These are phyloP conservation scores for Calocera viscosa DNA, from an alignment of 768 basidiomycete genomes.

Conservation along the genomic window DNA sequence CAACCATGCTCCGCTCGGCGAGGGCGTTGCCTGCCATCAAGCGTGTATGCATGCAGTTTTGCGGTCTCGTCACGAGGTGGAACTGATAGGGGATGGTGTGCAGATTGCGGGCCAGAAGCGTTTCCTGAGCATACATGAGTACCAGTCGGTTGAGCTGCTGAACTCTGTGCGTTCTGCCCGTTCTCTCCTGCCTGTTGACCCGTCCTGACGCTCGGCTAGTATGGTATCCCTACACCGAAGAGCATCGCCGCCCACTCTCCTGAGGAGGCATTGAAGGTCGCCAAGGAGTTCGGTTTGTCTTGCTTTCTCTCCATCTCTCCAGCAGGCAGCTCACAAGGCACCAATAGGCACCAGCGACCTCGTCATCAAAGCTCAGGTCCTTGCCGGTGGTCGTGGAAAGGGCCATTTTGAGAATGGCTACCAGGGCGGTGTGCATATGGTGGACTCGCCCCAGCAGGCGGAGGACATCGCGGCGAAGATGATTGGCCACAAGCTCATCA, in stretches of 20 bases:
- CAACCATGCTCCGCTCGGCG: not conserved
- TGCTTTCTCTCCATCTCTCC: slow-evolving; percentile 9
- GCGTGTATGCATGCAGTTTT: not conserved
- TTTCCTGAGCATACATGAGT: slow-evolving; percentile 92
- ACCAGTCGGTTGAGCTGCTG: slow-evolving; percentile 88
- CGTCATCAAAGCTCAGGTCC: slow-evolving; percentile 97
- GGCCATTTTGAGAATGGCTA: slow-evolving; percentile 92
- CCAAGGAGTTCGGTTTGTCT: slow-evolving; percentile 71
- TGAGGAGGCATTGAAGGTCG: slow-evolving; percentile 79
- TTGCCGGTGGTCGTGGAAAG: slow-evolving; percentile 97
- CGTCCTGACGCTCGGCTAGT: slow-evolving; percentile 37
- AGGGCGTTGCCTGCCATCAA: not conserved
- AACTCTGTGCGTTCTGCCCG: slow-evolving; percentile 69
- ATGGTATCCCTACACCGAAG: slow-evolving; percentile 90
- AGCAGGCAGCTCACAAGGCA: not conserved
- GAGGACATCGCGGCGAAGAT: slow-evolving; percentile 79
- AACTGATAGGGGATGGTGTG: not conserved
- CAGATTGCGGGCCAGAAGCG: slow-evolving; percentile 60
- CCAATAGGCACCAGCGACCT: slow-evolving; percentile 55
- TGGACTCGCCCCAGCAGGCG: slow-evolving; percentile 84
- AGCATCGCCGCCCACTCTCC: slow-evolving; percentile 76
- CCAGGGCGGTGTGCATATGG: slow-evolving; percentile 93
- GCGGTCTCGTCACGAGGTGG: not conserved
- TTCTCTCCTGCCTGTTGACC: slow-evolving; percentile 2
- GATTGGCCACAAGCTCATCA: slow-evolving; percentile 91